Evolutionary conservation across 768 basidiomycete species (phyloP).

Genomic region (Clathrus columnatus): DNA sequence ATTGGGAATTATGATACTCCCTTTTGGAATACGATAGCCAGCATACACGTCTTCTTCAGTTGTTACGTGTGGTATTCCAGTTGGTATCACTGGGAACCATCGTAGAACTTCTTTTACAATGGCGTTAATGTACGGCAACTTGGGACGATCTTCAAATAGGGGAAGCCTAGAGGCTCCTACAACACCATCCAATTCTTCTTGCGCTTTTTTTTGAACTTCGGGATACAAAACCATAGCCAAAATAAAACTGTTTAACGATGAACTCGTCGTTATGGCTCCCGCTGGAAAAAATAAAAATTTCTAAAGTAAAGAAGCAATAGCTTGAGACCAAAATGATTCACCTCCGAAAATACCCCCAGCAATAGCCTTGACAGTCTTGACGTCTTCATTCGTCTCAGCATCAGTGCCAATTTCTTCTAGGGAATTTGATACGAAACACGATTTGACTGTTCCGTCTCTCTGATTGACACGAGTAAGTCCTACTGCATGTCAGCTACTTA

Average conservation of each 20-base stretch:
- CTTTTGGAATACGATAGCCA: slow-evolving; percentile 17
- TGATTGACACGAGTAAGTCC: neutral
- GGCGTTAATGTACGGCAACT: neutral
- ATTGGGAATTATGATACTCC: slow-evolving; percentile 14
- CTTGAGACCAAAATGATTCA: slow-evolving; percentile 15
- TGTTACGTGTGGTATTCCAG: neutral
- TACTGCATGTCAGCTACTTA: neutral
- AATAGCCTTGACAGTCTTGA: slow-evolving; percentile 28
- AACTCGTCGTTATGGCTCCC: too few species aligned
- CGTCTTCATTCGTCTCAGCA: slow-evolving; percentile 20
- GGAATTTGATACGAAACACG: neutral
- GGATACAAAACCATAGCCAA: slow-evolving; percentile 11
- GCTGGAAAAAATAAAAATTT: too few species aligned
- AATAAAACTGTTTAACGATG: slow-evolving; percentile 8
- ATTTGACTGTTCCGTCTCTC: neutral
- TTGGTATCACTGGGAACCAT: neutral
- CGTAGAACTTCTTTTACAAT: slow-evolving; percentile 3
- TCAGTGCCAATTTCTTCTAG: neutral
- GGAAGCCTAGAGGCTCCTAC: neutral
- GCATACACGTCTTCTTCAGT: slow-evolving; percentile 16
- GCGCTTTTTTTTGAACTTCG: slow-evolving; percentile 9
- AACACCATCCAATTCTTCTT: too few species aligned
- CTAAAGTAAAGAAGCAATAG: too few species aligned
- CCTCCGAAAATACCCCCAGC: slow-evolving; percentile 42
- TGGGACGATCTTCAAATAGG: neutral